Percentiles rank a stretch among this genome's conserved stretches.
Evolutionary conservation across 257 asterid genomes (phyloP).

Genomic region (Petunia secreta): DNA sequence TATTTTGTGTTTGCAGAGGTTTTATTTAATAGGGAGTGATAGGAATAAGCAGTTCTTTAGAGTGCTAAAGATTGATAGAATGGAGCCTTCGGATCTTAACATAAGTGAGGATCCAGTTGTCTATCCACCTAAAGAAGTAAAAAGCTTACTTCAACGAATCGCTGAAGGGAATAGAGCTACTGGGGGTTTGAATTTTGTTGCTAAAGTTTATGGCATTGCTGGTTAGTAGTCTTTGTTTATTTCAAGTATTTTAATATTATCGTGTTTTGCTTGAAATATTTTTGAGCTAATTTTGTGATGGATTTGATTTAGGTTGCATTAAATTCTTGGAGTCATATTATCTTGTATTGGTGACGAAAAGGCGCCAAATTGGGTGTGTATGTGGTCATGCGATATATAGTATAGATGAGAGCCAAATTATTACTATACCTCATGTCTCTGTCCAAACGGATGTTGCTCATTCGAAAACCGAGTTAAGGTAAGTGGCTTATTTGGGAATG

Average conservation of each 20-base stretch:
- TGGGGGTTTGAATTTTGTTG: slow-evolving; percentile 87
- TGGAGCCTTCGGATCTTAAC: slow-evolving; percentile 95
- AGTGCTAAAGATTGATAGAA: slow-evolving; percentile 89
- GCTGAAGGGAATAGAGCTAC: slow-evolving; percentile 98
- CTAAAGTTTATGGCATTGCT: slow-evolving; percentile 97
- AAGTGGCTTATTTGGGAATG: slow-evolving; percentile 29
- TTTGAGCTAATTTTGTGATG: slow-evolving; percentile 25
- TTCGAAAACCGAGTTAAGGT: slow-evolving; percentile 95
- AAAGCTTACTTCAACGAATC: slow-evolving; percentile 87
- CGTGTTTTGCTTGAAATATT: neutral
- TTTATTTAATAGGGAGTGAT: slow-evolving; percentile 96
- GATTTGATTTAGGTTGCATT: slow-evolving; percentile 71
- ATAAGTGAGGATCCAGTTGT: slow-evolving; percentile 97
- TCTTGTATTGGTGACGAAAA: slow-evolving; percentile 85
- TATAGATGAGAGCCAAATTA: slow-evolving; percentile 94
- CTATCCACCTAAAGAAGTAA: slow-evolving; percentile 89
- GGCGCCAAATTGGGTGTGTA: slow-evolving; percentile 86
- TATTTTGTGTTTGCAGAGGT: slow-evolving; percentile 58
- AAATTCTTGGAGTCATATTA: slow-evolving; percentile 92
- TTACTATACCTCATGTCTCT: slow-evolving; percentile 84
- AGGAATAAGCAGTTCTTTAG: slow-evolving; percentile 78
- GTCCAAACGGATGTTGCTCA: slow-evolving; percentile 98
- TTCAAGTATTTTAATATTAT: neutral
- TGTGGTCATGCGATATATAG: slow-evolving; percentile 98
- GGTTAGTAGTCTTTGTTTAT: slow-evolving; percentile 56